Percentiles rank a stretch among this genome's conserved stretches.
phyloP scores from a whole-genome alignment of 768 basidiomycete genomes.

The Phanerochaete carnosa region DNA sequence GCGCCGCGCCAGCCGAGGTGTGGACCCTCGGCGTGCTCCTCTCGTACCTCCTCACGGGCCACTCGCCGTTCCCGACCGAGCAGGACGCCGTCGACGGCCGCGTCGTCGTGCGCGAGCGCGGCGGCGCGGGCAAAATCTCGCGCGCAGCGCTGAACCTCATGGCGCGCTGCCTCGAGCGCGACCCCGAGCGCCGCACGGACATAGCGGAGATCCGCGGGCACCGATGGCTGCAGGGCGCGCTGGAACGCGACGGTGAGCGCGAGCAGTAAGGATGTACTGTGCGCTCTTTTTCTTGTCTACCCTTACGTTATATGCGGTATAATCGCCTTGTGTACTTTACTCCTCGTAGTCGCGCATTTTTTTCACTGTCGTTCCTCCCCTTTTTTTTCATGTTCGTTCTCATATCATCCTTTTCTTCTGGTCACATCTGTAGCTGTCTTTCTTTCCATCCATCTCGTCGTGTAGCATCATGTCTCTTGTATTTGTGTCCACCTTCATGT shows the following conservation, averaged over 20 bases:
- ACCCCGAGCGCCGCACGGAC: constrained; percentile 76
- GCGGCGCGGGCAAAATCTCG: neutral
- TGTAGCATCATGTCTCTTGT: neutral
- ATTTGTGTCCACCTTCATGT: neutral
- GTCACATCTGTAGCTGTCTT: neutral
- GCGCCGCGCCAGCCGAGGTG: constrained; percentile 91
- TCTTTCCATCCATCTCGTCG: neutral
- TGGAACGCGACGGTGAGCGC: constrained; percentile 17
- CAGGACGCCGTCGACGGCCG: constrained; percentile 71
- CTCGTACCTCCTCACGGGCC: constrained; percentile 89
- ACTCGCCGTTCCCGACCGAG: constrained; percentile 89
- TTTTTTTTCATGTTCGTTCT: neutral
- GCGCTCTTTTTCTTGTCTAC: neutral
- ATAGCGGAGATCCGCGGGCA: constrained; percentile 81
- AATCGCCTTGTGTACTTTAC: neutral
- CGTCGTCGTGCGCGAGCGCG: constrained; percentile 41
- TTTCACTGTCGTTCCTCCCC: neutral
- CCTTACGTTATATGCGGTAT: constrained; percentile 2
- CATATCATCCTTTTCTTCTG: neutral
- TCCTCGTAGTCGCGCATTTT: neutral
- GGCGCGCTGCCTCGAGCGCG: constrained; percentile 77
- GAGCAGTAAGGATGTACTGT: neutral
- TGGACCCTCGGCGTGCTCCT: constrained; percentile 96
- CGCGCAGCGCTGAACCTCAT: constrained; percentile 56
- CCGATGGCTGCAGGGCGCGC: constrained; percentile 63